Percentiles rank a stretch among this genome's conserved stretches.
These are phyloP conservation scores for Pseudonitzschia pungens DNA, from an alignment of 108 stramenopile species.

Conservation along the genomic window DNA sequence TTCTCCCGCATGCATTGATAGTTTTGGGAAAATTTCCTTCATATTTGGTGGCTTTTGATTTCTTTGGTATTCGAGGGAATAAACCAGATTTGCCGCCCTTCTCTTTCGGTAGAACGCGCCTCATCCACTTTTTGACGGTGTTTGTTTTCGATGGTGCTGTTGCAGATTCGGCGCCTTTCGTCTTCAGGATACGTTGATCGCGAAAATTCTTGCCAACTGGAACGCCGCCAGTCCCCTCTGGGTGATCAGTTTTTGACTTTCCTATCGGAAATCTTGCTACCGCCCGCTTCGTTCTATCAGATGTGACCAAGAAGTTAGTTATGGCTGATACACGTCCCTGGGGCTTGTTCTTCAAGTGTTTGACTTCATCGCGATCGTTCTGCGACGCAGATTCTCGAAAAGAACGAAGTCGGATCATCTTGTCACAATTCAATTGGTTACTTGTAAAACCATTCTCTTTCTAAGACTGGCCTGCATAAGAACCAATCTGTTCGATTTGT, in stretches of 20 bases:
- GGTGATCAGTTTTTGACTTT: background rate
- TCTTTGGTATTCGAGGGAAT: background rate
- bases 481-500: no score
- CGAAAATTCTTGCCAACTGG: background rate
- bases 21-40: background rate
- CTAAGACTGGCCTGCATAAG: no score
- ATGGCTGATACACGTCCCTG: background rate
- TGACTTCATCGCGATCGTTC: background rate
- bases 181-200: background rate
- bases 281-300: background rate
- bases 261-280: background rate
- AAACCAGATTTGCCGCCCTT: background rate
- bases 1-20: background rate
- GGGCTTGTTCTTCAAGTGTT: background rate
- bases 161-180: background rate
- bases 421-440: no score
- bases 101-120: background rate
- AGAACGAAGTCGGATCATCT: background rate
- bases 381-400: background rate
- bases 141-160: background rate
- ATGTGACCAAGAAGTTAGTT: background rate
- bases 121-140: background rate
- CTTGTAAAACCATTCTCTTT: no score
- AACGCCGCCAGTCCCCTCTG: background rate
- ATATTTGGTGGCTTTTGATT: background rate